A percentile compares a stretch with the other conserved stretches of the same genome.
phyloP scores from a whole-genome alignment of 495 filamentous ascomycete species.

The Oidiodendron maius region DNA sequence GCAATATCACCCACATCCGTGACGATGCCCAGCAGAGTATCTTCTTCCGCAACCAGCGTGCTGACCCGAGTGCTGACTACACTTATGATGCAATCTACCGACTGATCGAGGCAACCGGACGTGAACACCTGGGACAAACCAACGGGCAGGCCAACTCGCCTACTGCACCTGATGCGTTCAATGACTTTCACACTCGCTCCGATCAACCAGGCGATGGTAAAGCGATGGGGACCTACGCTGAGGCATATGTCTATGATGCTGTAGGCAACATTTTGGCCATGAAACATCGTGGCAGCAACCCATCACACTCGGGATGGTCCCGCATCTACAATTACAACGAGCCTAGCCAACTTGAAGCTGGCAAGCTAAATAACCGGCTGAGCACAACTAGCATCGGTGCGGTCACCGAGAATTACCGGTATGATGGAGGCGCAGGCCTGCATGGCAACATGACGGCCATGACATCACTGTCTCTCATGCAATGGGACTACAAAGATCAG shows the following conservation, averaged over 20 bases:
- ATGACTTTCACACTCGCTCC: not conserved
- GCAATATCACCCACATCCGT: conserved; percentile 15
- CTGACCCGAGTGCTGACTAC: conserved; percentile 21
- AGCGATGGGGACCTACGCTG: conserved; percentile 1
- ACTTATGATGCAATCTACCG: conserved; percentile 28
- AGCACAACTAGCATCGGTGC: not conserved
- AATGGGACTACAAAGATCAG: not conserved
- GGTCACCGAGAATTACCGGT: conserved; percentile 15
- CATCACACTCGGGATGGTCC: too few relatives aligned
- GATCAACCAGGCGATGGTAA: not conserved
- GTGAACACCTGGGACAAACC: conserved; percentile 29
- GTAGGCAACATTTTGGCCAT: conserved; percentile 2
- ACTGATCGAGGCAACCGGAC: conserved; percentile 28
- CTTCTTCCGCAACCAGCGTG: conserved; percentile 21
- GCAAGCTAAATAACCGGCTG: not conserved
- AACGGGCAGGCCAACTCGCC: not conserved
- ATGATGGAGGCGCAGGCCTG: conserved; percentile 11
- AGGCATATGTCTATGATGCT: conserved; percentile 3
- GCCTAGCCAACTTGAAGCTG: not conserved
- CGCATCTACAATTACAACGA: conserved; percentile 6
- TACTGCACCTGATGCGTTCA: not conserved
- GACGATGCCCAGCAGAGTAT: conserved; percentile 26
- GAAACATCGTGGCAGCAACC: not conserved
- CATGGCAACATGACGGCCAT: not conserved
- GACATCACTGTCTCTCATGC: not conserved